Conservation (phyloP, 139 green algal genomes). For the Microglena sp. region DNA sequence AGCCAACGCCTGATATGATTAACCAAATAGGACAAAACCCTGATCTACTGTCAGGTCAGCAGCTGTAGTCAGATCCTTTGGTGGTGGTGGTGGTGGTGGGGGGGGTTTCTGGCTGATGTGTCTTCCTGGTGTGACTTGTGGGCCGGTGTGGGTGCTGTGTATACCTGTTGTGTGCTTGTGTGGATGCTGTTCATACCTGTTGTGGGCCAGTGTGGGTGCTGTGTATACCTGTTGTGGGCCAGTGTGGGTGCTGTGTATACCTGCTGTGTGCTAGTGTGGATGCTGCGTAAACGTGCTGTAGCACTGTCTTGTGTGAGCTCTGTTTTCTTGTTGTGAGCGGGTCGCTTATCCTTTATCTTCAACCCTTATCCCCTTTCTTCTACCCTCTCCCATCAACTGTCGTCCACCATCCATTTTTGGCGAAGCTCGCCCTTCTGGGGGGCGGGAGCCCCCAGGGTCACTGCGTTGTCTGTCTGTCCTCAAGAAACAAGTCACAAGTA, state of each 20-base stretch:
- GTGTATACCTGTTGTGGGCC: background rate
- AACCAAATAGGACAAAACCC: constrained; percentile 11
- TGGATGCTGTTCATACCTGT: no score
- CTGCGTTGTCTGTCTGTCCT: no score
- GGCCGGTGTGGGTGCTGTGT: background rate
- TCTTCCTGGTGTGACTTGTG: background rate
- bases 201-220: background rate
- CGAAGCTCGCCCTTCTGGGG: no score
- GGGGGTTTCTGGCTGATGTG: background rate
- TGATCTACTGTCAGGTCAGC: constrained; percentile 17
- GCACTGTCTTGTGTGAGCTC: no score
- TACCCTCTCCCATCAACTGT: no score
- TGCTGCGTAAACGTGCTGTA: background rate
- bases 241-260: no score
- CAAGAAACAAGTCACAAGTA: no score
- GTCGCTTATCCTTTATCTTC: no score
- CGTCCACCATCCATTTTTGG: no score
- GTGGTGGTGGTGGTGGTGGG: background rate
- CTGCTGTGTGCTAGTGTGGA: background rate
- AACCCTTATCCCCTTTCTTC: no score
- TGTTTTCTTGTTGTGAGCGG: background rate
- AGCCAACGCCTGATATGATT: constrained; percentile 27
- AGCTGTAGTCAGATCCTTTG: no score
- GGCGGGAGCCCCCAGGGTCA: no score
- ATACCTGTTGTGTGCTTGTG: background rate